Evolutionary conservation across 768 basidiomycete genomes (phyloP).

Genomic region (Pleurotus ostreatus): DNA sequence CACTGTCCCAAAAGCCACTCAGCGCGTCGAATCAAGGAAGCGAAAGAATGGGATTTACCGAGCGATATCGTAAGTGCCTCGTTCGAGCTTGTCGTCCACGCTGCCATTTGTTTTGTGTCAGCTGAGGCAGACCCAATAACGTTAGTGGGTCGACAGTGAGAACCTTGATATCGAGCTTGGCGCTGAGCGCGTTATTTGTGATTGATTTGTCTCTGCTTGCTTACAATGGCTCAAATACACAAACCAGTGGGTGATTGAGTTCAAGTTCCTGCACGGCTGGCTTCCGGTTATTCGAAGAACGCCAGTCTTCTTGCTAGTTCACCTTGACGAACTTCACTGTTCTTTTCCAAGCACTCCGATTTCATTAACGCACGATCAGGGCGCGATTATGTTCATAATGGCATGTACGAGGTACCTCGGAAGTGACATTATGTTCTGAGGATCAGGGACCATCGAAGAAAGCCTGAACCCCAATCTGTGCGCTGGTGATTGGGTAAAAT

Average conservation of each 20-base stretch:
- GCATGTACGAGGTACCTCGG: too few relatives aligned
- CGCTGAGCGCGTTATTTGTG: conserved; percentile 9
- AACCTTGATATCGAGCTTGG: conserved; percentile 2
- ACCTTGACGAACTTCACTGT: too few relatives aligned
- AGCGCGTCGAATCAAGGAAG: neutral
- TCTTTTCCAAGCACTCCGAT: too few relatives aligned
- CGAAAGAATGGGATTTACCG: conserved; percentile 38
- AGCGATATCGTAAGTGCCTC: conserved; percentile 72
- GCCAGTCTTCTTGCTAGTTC: too few relatives aligned
- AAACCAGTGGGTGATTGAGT: neutral
- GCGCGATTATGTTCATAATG: too few relatives aligned
- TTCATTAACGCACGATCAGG: too few relatives aligned
- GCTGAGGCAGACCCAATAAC: neutral
- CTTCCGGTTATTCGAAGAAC: too few relatives aligned
- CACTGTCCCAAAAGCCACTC: conserved; percentile 37
- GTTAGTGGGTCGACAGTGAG: conserved; percentile 6
- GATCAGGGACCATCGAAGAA: neutral
- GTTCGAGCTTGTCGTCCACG: conserved; percentile 81
- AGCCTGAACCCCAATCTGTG: neutral
- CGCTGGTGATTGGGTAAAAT: too few relatives aligned
- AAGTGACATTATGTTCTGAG: too few relatives aligned
- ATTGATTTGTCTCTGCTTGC: neutral
- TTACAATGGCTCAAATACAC: neutral
- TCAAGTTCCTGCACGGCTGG: too few relatives aligned
- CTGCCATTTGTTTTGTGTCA: conserved; percentile 30